Base-by-base conservation (phyloP, 148 eudicot genomes). In the Amaranthus cruentus region DNA sequence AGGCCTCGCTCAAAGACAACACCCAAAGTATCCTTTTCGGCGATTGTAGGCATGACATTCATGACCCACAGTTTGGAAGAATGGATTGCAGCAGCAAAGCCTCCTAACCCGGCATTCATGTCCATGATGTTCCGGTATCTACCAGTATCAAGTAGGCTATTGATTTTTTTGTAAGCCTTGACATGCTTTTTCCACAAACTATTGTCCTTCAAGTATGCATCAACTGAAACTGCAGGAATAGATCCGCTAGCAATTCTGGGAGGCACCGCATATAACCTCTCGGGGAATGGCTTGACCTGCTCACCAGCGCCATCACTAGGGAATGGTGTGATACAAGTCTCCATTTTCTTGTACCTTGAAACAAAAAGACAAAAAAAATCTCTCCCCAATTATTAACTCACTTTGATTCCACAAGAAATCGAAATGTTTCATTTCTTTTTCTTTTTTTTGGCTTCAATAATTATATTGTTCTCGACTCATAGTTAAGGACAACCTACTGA, bases 271-370 rank as follows among this genome's bases (percentile, higher is more conserved):
- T 89, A 84, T 49, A 93, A 87, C 79, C 97, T 91, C 55, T 93
- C 97, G 9, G 97, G 97, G 78, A 89, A 93, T 66, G 92, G 91
- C 76, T 89, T 88, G 42, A 91, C 73, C 13, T 76, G 87, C 48
- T 75, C 82, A n/a, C 74, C 75, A 44, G 81, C 44, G 72, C 11
- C 68, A 74, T 79, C 84, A 59, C 76, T 79, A 52, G 88, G 77
- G 58, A 73, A 76, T 50, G 90, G 96, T n/a, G 97, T 91, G 15
- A 91, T 74, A 70, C 98, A 95, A 72, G 81, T 73, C 76, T 91
- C 97, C 89, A 95, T 88, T 84, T 95, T 91, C 86, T 95, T 95
- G 88, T 95, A 95, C 98, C 98, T 95, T 68, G n/a, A 44, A 59
- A 62, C 48, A 12, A 59, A 44, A 72, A 14, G 48, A 66, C 53